phyloP scores from a whole-genome alignment of 305 asterid species.

The Andrographis paniculata region DNA sequence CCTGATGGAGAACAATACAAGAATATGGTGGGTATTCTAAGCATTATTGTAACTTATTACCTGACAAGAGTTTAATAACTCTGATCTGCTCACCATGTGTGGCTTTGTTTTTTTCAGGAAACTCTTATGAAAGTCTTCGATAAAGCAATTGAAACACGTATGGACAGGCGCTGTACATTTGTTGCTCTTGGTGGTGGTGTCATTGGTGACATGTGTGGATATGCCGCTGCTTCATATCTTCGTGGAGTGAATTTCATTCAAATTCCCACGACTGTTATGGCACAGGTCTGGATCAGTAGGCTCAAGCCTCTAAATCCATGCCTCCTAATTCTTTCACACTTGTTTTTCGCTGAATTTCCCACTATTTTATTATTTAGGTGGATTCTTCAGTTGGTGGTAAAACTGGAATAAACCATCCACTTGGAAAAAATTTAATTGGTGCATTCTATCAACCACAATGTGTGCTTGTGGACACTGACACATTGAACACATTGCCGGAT shows the following conservation, averaged over 20 bases:
- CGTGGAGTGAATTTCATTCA: slow-evolving; percentile 97
- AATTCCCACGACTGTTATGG: slow-evolving; percentile 98
- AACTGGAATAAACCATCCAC: slow-evolving; percentile 97
- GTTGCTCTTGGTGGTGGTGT: slow-evolving; percentile 99
- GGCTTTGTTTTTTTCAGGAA: slow-evolving; percentile 39
- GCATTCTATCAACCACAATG: slow-evolving; percentile 97
- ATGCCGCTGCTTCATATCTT: slow-evolving; percentile 93
- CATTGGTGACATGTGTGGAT: slow-evolving; percentile 99
- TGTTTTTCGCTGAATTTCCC: slow-evolving; percentile 2
- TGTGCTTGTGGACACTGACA: slow-evolving; percentile 83
- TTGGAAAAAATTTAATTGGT: slow-evolving; percentile 89
- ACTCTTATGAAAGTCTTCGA: slow-evolving; percentile 93
- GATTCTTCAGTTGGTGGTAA: slow-evolving; percentile 99
- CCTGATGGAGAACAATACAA: slow-evolving; percentile 94
- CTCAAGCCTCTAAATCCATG: slow-evolving; percentile 16
- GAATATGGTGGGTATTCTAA: slow-evolving; percentile 58
- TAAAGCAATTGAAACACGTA: slow-evolving; percentile 80
- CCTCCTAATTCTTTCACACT: slow-evolving; percentile 1
- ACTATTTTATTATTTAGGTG: slow-evolving; percentile 38
- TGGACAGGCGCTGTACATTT: slow-evolving; percentile 90
- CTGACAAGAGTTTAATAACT: slow-evolving; percentile 5
- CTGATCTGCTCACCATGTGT: slow-evolving; percentile 13
- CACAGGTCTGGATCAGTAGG: slow-evolving; percentile 54
- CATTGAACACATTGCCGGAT: slow-evolving; percentile 83
- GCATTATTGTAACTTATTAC: slow-evolving; percentile 10